These are phyloP conservation scores for Rosa rugosa DNA, from an alignment of 306 rosid species.

Conservation along the genomic window DNA sequence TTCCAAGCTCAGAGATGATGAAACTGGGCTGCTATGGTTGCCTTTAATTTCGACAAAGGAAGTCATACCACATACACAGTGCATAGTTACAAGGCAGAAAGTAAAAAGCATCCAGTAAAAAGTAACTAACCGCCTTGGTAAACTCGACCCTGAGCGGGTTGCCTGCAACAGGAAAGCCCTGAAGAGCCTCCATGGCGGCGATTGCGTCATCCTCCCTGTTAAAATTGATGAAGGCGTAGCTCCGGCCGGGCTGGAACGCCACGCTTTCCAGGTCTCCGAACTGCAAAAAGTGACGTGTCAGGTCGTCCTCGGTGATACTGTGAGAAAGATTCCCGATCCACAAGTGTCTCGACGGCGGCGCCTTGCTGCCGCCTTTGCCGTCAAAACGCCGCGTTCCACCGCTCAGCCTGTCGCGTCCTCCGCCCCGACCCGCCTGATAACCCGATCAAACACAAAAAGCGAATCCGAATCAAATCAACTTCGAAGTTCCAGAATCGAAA, in stretches of 20 bases:
- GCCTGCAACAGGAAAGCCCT: conserved; percentile 72
- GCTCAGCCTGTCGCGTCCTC: conserved; percentile 36
- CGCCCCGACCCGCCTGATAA: conserved; percentile 31
- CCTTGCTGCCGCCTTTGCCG: conserved; percentile 29
- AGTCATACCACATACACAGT: conserved; percentile 19
- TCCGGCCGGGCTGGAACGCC: conserved; percentile 84
- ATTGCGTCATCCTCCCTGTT: conserved; percentile 73
- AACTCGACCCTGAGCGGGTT: conserved; percentile 86
- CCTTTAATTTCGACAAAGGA: neutral
- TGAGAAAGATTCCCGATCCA: conserved; percentile 90
- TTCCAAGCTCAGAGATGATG: conserved; percentile 9
- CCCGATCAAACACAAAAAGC: neutral
- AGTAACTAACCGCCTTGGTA: conserved; percentile 99
- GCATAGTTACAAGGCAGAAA: conserved; percentile 6
- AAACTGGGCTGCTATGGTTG: neutral
- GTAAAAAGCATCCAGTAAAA: conserved; percentile 42
- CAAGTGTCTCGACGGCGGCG: conserved; percentile 82
- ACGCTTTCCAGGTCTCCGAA: conserved; percentile 75
- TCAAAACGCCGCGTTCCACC: conserved; percentile 32
- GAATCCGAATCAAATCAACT: neutral
- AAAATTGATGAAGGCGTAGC: conserved; percentile 85
- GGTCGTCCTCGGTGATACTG: conserved; percentile 57
- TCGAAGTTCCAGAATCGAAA: neutral
- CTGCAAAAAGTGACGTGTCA: conserved; percentile 57
- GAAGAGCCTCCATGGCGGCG: conserved; percentile 70